Base-by-base conservation (phyloP, 2,329 filamentous ascomycete species). In the Fusarium oxysporum region DNA sequence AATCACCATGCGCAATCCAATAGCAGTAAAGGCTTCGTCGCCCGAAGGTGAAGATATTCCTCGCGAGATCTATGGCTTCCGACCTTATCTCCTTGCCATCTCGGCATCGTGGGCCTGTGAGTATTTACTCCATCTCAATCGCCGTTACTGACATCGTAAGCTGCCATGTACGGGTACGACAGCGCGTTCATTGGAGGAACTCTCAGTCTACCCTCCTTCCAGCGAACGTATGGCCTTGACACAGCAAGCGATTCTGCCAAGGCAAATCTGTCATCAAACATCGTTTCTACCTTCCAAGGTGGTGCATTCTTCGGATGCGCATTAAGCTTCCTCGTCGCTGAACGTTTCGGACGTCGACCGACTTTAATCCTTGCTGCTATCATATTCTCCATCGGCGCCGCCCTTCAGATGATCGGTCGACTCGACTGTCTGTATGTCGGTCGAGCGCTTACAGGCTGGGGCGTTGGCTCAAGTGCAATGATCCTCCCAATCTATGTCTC, bases 61-160 rank as follows among this genome's bases (percentile, higher is more conserved):
- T 23, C 30, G 3, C 0, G 47, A 23, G 47, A 50, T 50, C n/a
- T 35, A 51, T 19, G 30, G 47, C 7, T 35, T 51, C 16, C n/a
- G 47, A 23, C 47, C 47, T 14, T 35, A 35, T 17, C 47, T 51
- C 16, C 47, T 51, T 10, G 30, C 47, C 30, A 35, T 51, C 6
- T 51, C 47, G 3, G 47, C 30, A 13, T 51, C 47, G 1, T 35
- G 47, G n/a, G 47, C 47, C 3, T 51, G 47, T 51, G 6, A n/a
- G 30, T 13, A 12, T 7, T 3, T 9, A 3, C 21, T 8, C 7
- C 7, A 9, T 9, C n/a, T 23, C 10, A 0, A 33, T 23, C 3
- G 3, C 2, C 21, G 17, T 6, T 13, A 6, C 30, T 33, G 3
- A 50, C 16, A 23, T 10, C 10, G 5, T 2, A 17, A 50, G 47